Base-by-base conservation (phyloP, 225 moss, liverwort and hornwort genomes). In the Antitrichia curtipendula region DNA sequence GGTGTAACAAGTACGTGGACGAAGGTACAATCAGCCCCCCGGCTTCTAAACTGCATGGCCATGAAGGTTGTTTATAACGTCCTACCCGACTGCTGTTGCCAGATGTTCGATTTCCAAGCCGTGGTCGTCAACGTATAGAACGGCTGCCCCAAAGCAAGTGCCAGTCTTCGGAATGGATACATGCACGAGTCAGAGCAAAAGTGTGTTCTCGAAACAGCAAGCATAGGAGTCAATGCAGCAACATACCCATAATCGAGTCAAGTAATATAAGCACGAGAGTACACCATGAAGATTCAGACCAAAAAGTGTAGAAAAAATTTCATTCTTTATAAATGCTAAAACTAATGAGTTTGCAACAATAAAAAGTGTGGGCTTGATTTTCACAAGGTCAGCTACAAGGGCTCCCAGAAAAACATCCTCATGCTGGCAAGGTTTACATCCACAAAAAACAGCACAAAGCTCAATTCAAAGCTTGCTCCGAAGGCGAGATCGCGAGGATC, bases 371-470 rank as follows among this genome's bases (percentile, higher is more conserved):
- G 41, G 34, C 20, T 50, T 63, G 16, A 38, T 84, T n/a, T 88
- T 88, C 84, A 87, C 85, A 78, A 81, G 53, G 27, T 61, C 84
- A 50, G 41, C 78, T n/a, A 52, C 43, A n/a, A 78, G 81, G 36
- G 18, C 36, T 77, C 84, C 73, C 53, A n/a, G 86, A 84, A 85
- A 70, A 87, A 81, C 63, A 41, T 91, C 91, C 85, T 87, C 86
- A 15, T 59, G 83, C 65, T 77, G 54, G 82, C 50, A 28, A 77
- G 16, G 76, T 25, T 40, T 45, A 24, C 90, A 87, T 91, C 91
- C 91, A 91, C 91, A 93, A 91, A 93, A 93, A 93, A 89, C 86
- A 88, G 91, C 75, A 91, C 89, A 88, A 90, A 90, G 84, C 89
- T 87, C 5, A 31, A 68, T n/a, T 62, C 12, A 45, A n/a, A 87